Conservation (phyloP, 2,329 filamentous ascomycete species). For the Penicillium sp. region DNA sequence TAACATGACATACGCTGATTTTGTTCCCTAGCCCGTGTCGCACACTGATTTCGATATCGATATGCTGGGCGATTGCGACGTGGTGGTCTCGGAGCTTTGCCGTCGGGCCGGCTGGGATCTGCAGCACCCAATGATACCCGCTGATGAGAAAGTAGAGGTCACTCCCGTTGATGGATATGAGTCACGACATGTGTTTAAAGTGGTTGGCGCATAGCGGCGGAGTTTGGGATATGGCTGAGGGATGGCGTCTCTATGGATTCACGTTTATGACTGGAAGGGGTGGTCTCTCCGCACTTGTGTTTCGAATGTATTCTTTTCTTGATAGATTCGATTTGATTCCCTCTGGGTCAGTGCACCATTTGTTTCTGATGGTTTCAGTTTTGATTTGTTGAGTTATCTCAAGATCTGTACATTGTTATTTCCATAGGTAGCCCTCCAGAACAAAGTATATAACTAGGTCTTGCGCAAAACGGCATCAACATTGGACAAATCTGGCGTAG, state of each 20-base stretch:
- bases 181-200: conserved; percentile 43
- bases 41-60: conserved; percentile 97
- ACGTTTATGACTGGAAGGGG: conserved; percentile 10
- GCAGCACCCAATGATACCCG: conserved; percentile 76
- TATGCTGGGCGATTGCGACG: conserved; percentile 89
- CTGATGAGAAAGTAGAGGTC: conserved; percentile 59
- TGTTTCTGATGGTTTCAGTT: neutral
- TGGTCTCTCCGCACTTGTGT: conserved; percentile 3
- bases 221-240: conserved; percentile 27
- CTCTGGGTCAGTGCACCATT: neutral
- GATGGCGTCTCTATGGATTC: conserved; percentile 29
- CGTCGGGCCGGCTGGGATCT: conserved; percentile 75
- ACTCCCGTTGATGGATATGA: conserved; percentile 46
- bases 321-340: conserved; percentile 5
- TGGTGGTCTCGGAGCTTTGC: conserved; percentile 82
- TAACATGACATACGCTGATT: conserved; percentile 7
- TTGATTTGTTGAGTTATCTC: neutral
- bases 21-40: conserved; percentile 56
- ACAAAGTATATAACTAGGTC: neutral
- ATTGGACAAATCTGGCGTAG: neutral
- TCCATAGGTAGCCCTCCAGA: neutral
- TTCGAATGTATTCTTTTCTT: conserved; percentile 3
- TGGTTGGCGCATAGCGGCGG: conserved; percentile 38
- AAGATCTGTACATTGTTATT: neutral
- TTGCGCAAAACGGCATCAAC: neutral